Evolutionary conservation across 2,329 filamentous ascomycete species (phyloP).

Genomic region (Scolecobasidium constrictum): DNA sequence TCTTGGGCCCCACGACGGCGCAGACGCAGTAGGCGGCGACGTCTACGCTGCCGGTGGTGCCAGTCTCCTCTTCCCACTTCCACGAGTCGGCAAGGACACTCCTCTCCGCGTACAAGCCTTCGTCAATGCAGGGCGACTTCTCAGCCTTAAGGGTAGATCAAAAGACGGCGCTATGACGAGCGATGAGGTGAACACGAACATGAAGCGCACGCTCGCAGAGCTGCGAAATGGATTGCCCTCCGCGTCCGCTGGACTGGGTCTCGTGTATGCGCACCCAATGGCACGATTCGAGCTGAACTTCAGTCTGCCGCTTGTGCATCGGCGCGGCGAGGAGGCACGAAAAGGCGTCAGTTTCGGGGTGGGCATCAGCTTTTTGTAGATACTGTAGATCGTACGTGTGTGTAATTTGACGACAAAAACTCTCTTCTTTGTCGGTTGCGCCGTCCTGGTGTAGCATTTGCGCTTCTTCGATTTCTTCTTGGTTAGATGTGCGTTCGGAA

Average conservation of each 20-base stretch:
- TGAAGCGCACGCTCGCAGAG: conserved; percentile 55
- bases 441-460: no score
- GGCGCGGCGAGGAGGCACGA: conserved; percentile 73
- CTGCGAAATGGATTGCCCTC: conserved; percentile 66
- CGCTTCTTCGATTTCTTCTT: no score
- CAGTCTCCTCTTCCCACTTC: conserved; percentile 76
- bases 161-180: conserved; percentile 36
- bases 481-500: no score
- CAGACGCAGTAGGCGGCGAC: conserved; percentile 82
- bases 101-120: conserved; percentile 84
- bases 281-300: conserved; percentile 96
- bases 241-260: conserved; percentile 72
- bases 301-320: conserved; percentile 69
- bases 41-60: conserved; percentile 82
- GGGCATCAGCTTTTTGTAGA: conserved; percentile 84
- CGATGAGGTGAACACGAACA: conserved; percentile 41
- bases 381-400: no score
- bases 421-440: no score
- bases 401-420: no score
- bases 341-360: conserved; percentile 95
- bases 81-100: conserved; percentile 68
- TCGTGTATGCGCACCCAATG: conserved; percentile 91
- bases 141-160: conserved; percentile 53
- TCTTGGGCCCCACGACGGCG: conserved; percentile 76
- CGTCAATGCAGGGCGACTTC: conserved; percentile 76